Conservation (phyloP, 306 rosid species). For the Benincasa hispida region DNA sequence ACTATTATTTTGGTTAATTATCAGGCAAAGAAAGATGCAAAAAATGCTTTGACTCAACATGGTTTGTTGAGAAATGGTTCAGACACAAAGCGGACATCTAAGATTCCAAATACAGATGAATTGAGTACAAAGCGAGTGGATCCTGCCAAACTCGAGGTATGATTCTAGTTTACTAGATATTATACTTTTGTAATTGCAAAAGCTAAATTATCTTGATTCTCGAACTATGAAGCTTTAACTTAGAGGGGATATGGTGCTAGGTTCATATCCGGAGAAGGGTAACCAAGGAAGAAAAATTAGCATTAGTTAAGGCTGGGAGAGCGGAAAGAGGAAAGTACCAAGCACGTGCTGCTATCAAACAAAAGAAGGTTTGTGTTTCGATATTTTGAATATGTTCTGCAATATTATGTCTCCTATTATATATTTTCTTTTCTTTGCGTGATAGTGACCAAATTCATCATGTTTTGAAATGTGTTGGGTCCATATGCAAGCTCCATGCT, state of each 20-base stretch:
- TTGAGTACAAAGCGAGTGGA: slow-evolving; percentile 59
- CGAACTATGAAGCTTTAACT: slow-evolving; percentile 1
- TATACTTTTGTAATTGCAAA: not conserved
- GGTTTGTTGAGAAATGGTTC: slow-evolving; percentile 36
- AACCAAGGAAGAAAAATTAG: slow-evolving; percentile 67
- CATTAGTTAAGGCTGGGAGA: slow-evolving; percentile 67
- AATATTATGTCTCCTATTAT: not conserved
- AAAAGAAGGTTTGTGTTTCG: slow-evolving; percentile 56
- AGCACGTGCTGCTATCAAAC: slow-evolving; percentile 66
- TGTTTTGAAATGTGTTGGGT: not conserved
- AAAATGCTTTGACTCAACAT: slow-evolving; percentile 43
- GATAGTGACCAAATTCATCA: not conserved
- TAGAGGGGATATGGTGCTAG: slow-evolving; percentile 17
- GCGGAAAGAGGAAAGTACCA: slow-evolving; percentile 74
- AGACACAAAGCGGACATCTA: slow-evolving; percentile 21
- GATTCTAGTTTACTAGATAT: slow-evolving; percentile 5
- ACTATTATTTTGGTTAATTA: slow-evolving; percentile 9
- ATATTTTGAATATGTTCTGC: not conserved
- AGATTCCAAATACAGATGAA: slow-evolving; percentile 46
- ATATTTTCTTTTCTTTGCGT: not conserved
- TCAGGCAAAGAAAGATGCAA: slow-evolving; percentile 59
- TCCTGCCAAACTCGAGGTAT: slow-evolving; percentile 71
- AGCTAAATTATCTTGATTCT: not conserved
- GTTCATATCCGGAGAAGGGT: slow-evolving; percentile 52
- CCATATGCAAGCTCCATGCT: not conserved